Base-by-base conservation (phyloP, 768 basidiomycete species). In the Mycena pura region DNA sequence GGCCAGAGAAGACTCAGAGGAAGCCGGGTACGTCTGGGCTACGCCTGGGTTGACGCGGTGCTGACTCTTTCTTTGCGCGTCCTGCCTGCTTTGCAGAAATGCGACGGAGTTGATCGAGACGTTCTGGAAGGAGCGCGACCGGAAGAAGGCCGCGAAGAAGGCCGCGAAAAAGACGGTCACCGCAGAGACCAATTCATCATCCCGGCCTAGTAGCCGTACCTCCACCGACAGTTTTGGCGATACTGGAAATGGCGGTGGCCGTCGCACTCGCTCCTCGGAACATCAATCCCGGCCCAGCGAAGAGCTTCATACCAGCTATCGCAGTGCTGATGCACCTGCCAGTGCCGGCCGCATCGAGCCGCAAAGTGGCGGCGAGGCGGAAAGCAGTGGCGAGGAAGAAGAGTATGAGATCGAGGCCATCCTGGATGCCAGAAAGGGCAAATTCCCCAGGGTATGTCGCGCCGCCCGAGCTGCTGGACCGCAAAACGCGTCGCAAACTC, bases 321-420 rank as follows among this genome's bases (percentile, higher is more conserved):
- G n/a, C n/a, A n/a, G n/a, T n/a, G n/a, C n/a, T n/a, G n/a, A n/a
- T n/a, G n/a, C n/a, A n/a, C n/a, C n/a, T n/a, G n/a, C 69, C 10
- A 70, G 74, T 48, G 59, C 57, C n/a, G 72, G 78, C 34, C 77
- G 69, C 32, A 73, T 72, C 28, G 73, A 31, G 65, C 66, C 34
- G 14, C 79, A 72, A 15, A 80, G 75, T 7, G 83, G 77, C 4
- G 77, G 71, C 10, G 76, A 66, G 1, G 80, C 69, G 1, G 80
- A 76, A 1, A 77, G 57, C 0, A 73, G 69, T 1, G 76, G 63
- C 2, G 82, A 77, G 0, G 85, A 80, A 55, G 78, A 77, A 46
- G 85, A 89, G 68, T 93, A 87, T 64, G 92, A 94, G 72, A 93
- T 93, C 56, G 92, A 93, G 70, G 77, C 76, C 27, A 92, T 95